Percentiles rank a stretch among this genome's conserved stretches.
Conservation (phyloP, 2,329 filamentous ascomycete genomes). For the Zymoseptoria ardabiliae region DNA sequence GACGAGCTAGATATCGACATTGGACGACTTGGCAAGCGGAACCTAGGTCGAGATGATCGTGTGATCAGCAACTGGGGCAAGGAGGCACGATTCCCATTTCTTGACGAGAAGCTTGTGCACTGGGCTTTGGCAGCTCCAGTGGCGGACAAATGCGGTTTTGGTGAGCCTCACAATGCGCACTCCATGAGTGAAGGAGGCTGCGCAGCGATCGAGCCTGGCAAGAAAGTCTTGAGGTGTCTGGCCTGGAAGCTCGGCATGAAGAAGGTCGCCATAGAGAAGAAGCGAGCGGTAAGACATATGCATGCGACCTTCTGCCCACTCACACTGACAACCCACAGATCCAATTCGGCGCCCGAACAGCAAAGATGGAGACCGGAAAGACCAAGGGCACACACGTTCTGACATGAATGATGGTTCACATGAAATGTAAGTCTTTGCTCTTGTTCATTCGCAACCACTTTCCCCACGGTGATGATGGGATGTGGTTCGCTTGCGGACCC, state of each 20-base stretch:
- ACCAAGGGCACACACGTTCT: conserved; percentile 42
- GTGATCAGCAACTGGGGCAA: conserved; percentile 83
- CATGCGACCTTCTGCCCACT: neutral
- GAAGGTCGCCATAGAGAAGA: conserved; percentile 75
- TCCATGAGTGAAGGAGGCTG: conserved; percentile 8
- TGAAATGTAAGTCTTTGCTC: neutral
- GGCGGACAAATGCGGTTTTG: conserved; percentile 82
- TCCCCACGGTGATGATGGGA: conserved; percentile 20
- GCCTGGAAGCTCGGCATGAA: conserved; percentile 67
- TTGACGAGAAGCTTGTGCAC: conserved; percentile 78
- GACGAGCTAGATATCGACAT: conserved; percentile 83
- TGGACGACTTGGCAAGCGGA: conserved; percentile 78
- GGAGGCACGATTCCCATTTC: conserved; percentile 82
- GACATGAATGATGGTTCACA: conserved; percentile 18
- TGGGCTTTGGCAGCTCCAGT: conserved; percentile 71
- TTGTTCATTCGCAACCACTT: neutral
- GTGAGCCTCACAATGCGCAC: conserved; percentile 14
- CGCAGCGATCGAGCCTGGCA: conserved; percentile 61
- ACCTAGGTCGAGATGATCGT: conserved; percentile 87
- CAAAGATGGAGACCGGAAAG: conserved; percentile 43
- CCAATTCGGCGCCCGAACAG: conserved; percentile 38
- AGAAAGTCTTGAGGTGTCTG: conserved; percentile 70
- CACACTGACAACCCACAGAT: conserved; percentile 27
- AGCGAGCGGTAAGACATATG: conserved; percentile 62
- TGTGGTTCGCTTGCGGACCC: conserved; percentile 10